Percentiles rank a stretch among this genome's conserved stretches.
These are phyloP conservation scores for Eucalyptus virginea DNA, from an alignment of 345 rosid genomes.

Conservation along the genomic window DNA sequence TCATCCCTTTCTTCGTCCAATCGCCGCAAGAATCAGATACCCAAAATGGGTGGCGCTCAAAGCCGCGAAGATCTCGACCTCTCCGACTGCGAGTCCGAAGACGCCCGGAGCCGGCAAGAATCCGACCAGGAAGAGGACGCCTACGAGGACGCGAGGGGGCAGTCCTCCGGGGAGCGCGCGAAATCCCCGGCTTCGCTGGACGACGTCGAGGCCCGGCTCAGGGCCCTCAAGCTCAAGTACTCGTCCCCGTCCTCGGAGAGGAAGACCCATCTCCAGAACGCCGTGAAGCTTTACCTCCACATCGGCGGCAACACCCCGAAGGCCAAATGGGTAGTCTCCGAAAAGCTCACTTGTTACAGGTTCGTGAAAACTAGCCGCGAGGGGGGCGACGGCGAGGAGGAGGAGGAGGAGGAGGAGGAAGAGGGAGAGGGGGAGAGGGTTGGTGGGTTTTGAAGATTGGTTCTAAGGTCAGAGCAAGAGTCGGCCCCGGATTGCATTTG, in stretches of 20 bases:
- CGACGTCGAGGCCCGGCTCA: conserved; percentile 6
- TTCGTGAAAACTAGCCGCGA: neutral
- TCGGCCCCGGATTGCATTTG: conserved; percentile 45
- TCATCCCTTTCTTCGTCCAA: neutral
- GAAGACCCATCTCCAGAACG: conserved; percentile 10
- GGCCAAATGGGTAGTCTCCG: conserved; percentile 37
- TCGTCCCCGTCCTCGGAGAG: neutral
- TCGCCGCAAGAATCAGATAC: neutral
- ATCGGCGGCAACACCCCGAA: conserved; percentile 36
- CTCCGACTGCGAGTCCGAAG: conserved; percentile 1
- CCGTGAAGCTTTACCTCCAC: conserved; percentile 30
- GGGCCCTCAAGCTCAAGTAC: conserved; percentile 10
- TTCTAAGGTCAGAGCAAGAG: conserved; percentile 11
- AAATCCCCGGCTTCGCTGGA: neutral
- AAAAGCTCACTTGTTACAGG: neutral
- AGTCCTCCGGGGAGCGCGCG: neutral
- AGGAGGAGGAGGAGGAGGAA: conserved; percentile 7
- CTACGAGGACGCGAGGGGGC: neutral
- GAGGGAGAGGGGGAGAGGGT: conserved; percentile 6
- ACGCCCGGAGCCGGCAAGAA: neutral
- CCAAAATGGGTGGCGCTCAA: neutral
- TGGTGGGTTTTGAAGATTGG: conserved; percentile 32
- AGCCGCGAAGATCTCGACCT: conserved; percentile 5
- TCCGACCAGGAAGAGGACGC: neutral
- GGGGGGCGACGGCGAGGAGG: neutral